Evolutionary conservation across 2,329 filamentous ascomycete genomes (phyloP).

Genomic region (Phialophora tarda): DNA sequence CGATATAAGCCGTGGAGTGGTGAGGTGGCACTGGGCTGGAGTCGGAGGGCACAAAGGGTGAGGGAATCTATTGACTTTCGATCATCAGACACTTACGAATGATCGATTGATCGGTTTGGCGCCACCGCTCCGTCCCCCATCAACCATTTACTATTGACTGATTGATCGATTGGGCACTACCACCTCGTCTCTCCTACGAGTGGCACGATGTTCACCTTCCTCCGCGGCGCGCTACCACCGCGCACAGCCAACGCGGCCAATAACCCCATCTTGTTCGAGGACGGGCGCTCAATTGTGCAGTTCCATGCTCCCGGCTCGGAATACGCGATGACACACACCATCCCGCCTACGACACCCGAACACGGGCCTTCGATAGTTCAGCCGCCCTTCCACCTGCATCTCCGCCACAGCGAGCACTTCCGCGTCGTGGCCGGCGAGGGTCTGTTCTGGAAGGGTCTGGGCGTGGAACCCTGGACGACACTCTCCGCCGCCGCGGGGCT

Average conservation of each 20-base stretch:
- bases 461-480: slow-evolving; percentile 7
- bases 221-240: slow-evolving; percentile 29
- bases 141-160: not conserved
- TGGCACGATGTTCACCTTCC: slow-evolving; percentile 36
- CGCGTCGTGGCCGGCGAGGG: slow-evolving; percentile 33
- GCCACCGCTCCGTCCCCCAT: not conserved
- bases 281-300: slow-evolving; percentile 33
- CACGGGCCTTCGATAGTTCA: slow-evolving; percentile 34
- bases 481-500: slow-evolving; percentile 27
- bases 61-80: not conserved
- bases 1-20: not conserved
- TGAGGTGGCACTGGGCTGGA: not conserved
- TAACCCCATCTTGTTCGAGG: slow-evolving; percentile 38
- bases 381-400: slow-evolving; percentile 40
- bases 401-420: slow-evolving; percentile 40
- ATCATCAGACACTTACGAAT: not conserved
- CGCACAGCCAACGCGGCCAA: slow-evolving; percentile 31
- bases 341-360: slow-evolving; percentile 29
- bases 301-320: slow-evolving; percentile 35
- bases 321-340: slow-evolving; percentile 37
- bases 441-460: slow-evolving; percentile 33
- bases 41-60: no score
- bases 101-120: not conserved
- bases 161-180: not conserved
- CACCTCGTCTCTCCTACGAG: not conserved